Evolutionary conservation across 805 yeast genomes (phyloP), one percentile per base, ranked within the genome.

Genomic region (Ogataea naganishii): DNA sequence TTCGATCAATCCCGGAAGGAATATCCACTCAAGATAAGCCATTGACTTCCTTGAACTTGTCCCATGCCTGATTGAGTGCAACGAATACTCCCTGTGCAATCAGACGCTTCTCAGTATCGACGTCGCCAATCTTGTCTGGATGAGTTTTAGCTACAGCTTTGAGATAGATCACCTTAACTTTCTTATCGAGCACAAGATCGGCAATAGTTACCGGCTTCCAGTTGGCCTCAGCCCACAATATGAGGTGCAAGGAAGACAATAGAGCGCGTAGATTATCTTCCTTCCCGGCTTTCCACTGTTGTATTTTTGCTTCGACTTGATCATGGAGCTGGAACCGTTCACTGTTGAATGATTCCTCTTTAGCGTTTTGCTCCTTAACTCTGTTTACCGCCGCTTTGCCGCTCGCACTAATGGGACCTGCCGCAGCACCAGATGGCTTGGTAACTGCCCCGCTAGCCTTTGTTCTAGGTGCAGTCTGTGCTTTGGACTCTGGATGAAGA

Each of bases 11-110:
- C n/a, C n/a, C n/a, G n/a, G n/a, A n/a, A n/a, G n/a, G n/a, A n/a
- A n/a, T n/a, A n/a, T n/a, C n/a, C n/a, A n/a, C n/a, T n/a, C n/a
- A n/a, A n/a, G n/a, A n/a, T n/a, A 72, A 51, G 18, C 58, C 61
- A 47, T 81, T 80, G 33, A 69, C 69, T 23, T 51, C 58, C 45
- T 79, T 81, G 52, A 85, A 86, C 14, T 53, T 57, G 41, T 84
- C 96, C 97, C 99, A 92, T 3, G 96, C 86, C 41, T 75, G 70
- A 53, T 86, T 89, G 37, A 92, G 60, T 0, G 76, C 66, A 23
- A 86, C 80, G 49, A 92, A 92, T 0, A 89, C 89, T 15, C 75
- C 75, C 43, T 88, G 89, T 11, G 96, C 92, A 26, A 89, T 65
- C 78, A 89, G 70, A 49, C 80, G 78, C 33, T 73, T 72, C 44